Evolutionary conservation across 192 early-diverging fungal species (phyloP).

Genomic region (Gonapodya sp.): DNA sequence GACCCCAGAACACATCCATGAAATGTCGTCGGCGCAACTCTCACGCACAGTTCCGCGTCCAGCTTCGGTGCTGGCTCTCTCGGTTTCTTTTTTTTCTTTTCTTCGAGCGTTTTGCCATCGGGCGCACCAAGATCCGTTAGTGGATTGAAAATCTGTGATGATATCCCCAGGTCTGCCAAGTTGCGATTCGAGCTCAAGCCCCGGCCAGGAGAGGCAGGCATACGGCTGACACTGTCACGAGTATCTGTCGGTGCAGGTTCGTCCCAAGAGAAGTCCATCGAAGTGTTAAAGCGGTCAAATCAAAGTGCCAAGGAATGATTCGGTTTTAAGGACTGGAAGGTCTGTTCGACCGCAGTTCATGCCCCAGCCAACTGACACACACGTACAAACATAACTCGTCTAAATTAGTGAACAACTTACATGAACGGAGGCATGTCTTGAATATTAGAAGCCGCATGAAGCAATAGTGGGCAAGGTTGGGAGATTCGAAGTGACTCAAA

Average conservation of each 20-base stretch:
- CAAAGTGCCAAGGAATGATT: too few relatives aligned
- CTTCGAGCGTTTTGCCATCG: neutral
- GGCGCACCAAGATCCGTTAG: neutral
- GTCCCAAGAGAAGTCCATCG: neutral
- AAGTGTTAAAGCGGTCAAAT: neutral
- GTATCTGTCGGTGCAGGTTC: neutral
- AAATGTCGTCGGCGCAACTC: neutral
- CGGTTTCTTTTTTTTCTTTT: neutral
- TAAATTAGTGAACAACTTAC: too few relatives aligned
- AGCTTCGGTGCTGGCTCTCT: neutral
- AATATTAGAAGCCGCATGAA: too few relatives aligned
- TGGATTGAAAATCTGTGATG: neutral
- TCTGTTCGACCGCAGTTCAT: neutral
- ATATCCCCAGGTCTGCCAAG: neutral
- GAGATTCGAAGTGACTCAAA: too few relatives aligned
- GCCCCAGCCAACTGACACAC: neutral
- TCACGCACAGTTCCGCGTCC: neutral
- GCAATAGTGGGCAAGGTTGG: too few relatives aligned
- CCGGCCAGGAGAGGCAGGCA: neutral
- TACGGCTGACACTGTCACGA: neutral
- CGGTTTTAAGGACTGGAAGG: neutral
- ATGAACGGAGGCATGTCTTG: too few relatives aligned
- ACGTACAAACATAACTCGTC: neutral
- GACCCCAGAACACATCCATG: neutral
- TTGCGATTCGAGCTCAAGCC: neutral